A percentile compares a stretch with the other conserved stretches of the same genome.
phyloP scores from a whole-genome alignment of 352 stramenopile genomes.

The Pythium guiyangense region DNA sequence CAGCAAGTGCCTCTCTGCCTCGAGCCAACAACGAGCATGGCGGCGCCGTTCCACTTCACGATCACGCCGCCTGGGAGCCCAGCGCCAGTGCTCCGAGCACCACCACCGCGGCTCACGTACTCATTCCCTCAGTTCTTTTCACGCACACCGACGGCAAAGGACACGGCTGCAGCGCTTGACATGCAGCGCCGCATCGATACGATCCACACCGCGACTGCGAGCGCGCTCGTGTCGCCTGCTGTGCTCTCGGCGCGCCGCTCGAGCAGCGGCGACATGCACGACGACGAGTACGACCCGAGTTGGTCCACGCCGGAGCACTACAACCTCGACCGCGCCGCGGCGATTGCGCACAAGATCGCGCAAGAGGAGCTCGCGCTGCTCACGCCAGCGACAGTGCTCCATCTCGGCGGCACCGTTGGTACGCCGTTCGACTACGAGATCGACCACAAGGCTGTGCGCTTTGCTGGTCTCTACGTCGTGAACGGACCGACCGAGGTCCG shows the following conservation, averaged over 20 bases:
- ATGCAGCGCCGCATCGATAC: conserved; percentile 11
- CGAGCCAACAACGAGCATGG: conserved; percentile 1
- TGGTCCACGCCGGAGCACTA: conserved; percentile 11
- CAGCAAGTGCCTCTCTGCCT: too few relatives aligned
- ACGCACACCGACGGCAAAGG: not conserved
- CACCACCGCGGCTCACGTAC: not conserved
- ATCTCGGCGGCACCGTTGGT: not conserved
- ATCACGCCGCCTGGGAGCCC: conserved; percentile 14
- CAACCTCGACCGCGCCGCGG: conserved; percentile 9
- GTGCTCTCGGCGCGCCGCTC: not conserved
- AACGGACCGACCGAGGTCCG: conserved; percentile 39
- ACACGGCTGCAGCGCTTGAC: not conserved
- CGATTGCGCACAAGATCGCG: conserved; percentile 12
- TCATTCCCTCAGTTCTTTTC: conserved; percentile 2
- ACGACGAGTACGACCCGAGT: conserved; percentile 1
- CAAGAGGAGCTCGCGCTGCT: conserved; percentile 9
- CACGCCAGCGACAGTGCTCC: conserved; percentile 1
- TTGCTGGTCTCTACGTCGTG: conserved; percentile 51
- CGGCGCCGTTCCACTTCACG: conserved; percentile 14
- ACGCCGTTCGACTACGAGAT: conserved; percentile 11
- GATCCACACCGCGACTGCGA: not conserved
- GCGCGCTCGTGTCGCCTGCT: not conserved
- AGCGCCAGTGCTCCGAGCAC: not conserved
- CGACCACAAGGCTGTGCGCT: conserved; percentile 34
- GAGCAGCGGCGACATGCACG: not conserved